These are phyloP conservation scores for Hamigera avellanea DNA, from an alignment of 495 filamentous ascomycete genomes.

Conservation along the genomic window DNA sequence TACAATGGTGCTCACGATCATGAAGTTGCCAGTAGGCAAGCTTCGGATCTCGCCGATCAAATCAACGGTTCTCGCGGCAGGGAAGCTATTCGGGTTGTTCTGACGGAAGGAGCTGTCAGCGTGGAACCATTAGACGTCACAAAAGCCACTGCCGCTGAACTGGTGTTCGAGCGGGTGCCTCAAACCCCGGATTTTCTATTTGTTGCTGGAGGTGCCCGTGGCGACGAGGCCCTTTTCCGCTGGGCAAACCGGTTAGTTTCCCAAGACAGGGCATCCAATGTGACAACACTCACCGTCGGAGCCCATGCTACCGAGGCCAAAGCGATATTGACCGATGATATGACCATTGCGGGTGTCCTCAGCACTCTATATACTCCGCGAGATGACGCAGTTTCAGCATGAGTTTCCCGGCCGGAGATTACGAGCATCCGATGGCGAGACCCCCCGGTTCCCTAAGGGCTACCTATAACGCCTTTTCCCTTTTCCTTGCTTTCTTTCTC, in stretches of 20 bases:
- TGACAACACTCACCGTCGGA: slow-evolving; percentile 65
- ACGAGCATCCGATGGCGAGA: no score
- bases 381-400: no score
- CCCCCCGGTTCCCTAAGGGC: no score
- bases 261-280: slow-evolving; percentile 37
- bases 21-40: slow-evolving; percentile 56
- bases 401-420: no score
- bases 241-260: slow-evolving; percentile 67
- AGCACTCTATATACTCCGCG: slow-evolving; percentile 2
- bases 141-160: slow-evolving; percentile 57
- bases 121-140: slow-evolving; percentile 70
- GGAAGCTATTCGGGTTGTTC: slow-evolving; percentile 67
- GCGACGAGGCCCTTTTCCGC: slow-evolving; percentile 73
- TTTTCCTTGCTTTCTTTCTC: no score
- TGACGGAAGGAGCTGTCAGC: slow-evolving; percentile 53
- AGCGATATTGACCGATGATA: slow-evolving; percentile 11
- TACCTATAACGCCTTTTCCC: no score
- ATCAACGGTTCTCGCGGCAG: slow-evolving; percentile 76
- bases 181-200: slow-evolving; percentile 57
- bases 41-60: slow-evolving; percentile 71
- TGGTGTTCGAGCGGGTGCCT: slow-evolving; percentile 38
- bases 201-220: slow-evolving; percentile 68
- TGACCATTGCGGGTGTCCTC: slow-evolving; percentile 4
- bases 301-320: slow-evolving; percentile 23
- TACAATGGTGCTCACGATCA: slow-evolving; percentile 62